These are phyloP conservation scores for Chlamydomonas urium DNA, from an alignment of 139 green algal species.

Conservation along the genomic window DNA sequence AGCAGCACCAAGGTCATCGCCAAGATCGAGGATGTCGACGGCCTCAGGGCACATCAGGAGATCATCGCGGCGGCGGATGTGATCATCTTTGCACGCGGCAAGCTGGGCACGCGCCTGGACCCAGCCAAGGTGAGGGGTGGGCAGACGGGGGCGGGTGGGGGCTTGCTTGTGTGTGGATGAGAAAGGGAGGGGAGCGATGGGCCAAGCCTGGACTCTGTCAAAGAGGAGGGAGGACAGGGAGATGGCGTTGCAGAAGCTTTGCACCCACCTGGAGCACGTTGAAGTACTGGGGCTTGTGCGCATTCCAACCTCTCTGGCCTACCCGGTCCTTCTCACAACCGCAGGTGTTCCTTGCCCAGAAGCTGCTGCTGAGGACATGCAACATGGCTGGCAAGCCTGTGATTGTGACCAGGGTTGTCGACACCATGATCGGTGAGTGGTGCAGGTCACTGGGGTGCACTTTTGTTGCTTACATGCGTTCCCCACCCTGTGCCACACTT, in stretches of 20 bases:
- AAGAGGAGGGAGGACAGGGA: no score
- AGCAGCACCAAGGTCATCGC: constrained; percentile 67
- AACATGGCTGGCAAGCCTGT: constrained; percentile 78
- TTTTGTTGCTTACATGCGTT: not conserved
- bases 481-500: not conserved
- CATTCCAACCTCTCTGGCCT: no score
- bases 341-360: constrained; percentile 56
- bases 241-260: no score
- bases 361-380: constrained; percentile 54
- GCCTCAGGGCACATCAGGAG: constrained; percentile 29
- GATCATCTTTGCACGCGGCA: constrained; percentile 76
- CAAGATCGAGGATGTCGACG: constrained; percentile 73
- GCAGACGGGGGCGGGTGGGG: no score
- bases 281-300: no score
- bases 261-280: no score
- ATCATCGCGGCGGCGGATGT: constrained; percentile 67
- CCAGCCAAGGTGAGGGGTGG: constrained; percentile 57
- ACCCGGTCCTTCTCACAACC: not conserved
- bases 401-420: constrained; percentile 82
- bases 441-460: no score
- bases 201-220: no score
- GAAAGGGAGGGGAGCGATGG: not conserved
- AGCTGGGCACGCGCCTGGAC: constrained; percentile 78
- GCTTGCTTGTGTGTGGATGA: no score
- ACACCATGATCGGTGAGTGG: constrained; percentile 86